Percentiles rank a stretch among this genome's conserved stretches.
Evolutionary conservation across 169 alveolate species (phyloP).

Genomic region (Plasmodium sp.): DNA sequence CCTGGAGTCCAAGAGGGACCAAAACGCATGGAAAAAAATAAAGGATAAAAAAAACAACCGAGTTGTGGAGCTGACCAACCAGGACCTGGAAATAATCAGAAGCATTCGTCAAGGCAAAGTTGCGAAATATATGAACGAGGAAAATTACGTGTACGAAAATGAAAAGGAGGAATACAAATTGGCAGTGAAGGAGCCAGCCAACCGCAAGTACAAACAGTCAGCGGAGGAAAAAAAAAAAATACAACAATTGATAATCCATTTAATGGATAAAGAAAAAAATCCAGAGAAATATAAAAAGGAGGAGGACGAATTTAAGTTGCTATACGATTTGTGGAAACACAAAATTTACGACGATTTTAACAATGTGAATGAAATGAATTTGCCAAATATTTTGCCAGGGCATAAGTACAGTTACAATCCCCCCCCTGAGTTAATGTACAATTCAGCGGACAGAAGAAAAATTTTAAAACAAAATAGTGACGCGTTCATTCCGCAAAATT

Average conservation of each 20-base stretch:
- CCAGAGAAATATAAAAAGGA: slow-evolving; percentile 35
- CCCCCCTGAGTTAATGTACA: slow-evolving; percentile 63
- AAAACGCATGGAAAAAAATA: slow-evolving; percentile 63
- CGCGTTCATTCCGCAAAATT: slow-evolving; percentile 43
- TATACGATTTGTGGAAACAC: slow-evolving; percentile 68
- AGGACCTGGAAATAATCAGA: slow-evolving; percentile 49
- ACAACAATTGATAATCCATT: background rate
- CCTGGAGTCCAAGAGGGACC: slow-evolving; percentile 34
- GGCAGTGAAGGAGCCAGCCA: background rate
- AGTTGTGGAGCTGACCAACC: slow-evolving; percentile 32
- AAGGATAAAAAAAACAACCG: slow-evolving; percentile 71
- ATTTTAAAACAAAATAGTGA: slow-evolving; percentile 47
- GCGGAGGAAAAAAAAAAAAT: slow-evolving; percentile 23
- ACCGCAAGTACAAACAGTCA: slow-evolving; percentile 17
- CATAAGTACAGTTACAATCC: slow-evolving; percentile 75
- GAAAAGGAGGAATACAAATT: slow-evolving; percentile 73
- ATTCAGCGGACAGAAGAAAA: slow-evolving; percentile 19
- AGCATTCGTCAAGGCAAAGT: slow-evolving; percentile 57
- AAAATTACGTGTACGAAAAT: slow-evolving; percentile 70
- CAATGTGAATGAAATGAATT: slow-evolving; percentile 31
- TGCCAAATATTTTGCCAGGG: slow-evolving; percentile 69
- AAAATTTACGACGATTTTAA: slow-evolving; percentile 51
- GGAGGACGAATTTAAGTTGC: background rate
- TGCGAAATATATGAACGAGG: slow-evolving; percentile 16
- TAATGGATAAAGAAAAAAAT: slow-evolving; percentile 32